A percentile compares a stretch with the other conserved stretches of the same genome.
phyloP scores from a whole-genome alignment of 1,284 basidiomycete species.

The Porogramme epimiltina region DNA sequence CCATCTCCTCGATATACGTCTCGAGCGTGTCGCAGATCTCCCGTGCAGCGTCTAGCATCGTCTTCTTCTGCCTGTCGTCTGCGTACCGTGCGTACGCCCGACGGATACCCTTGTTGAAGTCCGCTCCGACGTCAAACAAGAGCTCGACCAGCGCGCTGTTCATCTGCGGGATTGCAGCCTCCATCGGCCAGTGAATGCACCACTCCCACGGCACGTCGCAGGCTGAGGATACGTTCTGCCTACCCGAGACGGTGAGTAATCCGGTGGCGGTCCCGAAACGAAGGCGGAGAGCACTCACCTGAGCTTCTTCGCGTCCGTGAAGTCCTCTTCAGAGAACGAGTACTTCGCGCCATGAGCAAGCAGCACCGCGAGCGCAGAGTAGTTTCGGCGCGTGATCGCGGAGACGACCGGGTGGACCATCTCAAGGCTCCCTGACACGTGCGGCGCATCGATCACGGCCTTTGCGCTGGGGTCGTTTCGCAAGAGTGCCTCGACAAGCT shows the following conservation, averaged over 20 bases:
- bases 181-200: constrained; percentile 37
- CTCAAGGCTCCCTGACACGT: constrained; percentile 17
- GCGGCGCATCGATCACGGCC: constrained; percentile 48
- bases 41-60: constrained; percentile 45
- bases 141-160: constrained; percentile 47
- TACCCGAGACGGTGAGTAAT: too few relatives aligned
- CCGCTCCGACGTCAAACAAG: constrained; percentile 45
- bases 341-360: constrained; percentile 45
- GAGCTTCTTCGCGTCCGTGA: constrained; percentile 29
- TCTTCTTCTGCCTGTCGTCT: constrained; percentile 22
- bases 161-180: constrained; percentile 39
- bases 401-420: constrained; percentile 40
- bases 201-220: constrained; percentile 5
- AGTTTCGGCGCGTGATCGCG: constrained; percentile 36
- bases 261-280: too few relatives aligned
- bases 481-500: constrained; percentile 47
- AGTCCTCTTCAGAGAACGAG: constrained; percentile 33
- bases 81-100: background rate
- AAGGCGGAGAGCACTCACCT: constrained; percentile 17
- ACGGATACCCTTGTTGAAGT: constrained; percentile 34
- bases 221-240: background rate
- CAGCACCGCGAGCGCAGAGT: constrained; percentile 41
- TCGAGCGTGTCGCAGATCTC: constrained; percentile 29
- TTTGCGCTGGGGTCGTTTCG: constrained; percentile 49
- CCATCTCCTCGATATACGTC: constrained; percentile 20